Evolutionary conservation across 1,284 basidiomycete species (phyloP).

Genomic region (Chalciporus sp.): DNA sequence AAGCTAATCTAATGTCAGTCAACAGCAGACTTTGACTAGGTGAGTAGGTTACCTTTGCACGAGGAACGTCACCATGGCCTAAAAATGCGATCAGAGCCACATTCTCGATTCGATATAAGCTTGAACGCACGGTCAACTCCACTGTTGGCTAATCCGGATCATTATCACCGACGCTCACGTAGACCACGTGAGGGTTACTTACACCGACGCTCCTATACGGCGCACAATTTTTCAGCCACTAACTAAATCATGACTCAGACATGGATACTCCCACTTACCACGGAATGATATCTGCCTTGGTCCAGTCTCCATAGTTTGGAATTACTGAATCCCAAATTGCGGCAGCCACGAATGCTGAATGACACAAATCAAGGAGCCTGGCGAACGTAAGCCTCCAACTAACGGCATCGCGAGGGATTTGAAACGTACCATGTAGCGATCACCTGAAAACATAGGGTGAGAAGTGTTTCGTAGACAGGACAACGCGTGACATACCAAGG

Average conservation of each 20-base stretch:
- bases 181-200: neutral
- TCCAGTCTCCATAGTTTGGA: constrained; percentile 17
- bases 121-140: constrained; percentile 19
- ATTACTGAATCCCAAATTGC: constrained; percentile 29
- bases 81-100: neutral
- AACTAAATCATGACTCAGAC: neutral
- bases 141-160: constrained; percentile 15
- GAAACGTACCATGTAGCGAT: constrained; percentile 20
- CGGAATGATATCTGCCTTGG: constrained; percentile 16
- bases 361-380: constrained; percentile 26
- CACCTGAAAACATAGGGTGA: constrained; percentile 13
- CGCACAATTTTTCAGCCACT: neutral
- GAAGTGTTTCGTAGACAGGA: neutral
- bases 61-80: constrained; percentile 30
- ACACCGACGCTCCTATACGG: constrained; percentile 28
- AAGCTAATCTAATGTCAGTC: constrained; percentile 19
- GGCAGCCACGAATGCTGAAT: constrained; percentile 22
- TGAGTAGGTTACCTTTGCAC: constrained; percentile 17
- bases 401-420: neutral
- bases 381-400: neutral
- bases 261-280: constrained; percentile 19
- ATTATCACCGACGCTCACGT: neutral
- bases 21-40: neutral
- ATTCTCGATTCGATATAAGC: neutral
- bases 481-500: constrained; percentile 14